Base-by-base conservation (phyloP, 441 rosid species). In the Arabidopsis hybrid region DNA sequence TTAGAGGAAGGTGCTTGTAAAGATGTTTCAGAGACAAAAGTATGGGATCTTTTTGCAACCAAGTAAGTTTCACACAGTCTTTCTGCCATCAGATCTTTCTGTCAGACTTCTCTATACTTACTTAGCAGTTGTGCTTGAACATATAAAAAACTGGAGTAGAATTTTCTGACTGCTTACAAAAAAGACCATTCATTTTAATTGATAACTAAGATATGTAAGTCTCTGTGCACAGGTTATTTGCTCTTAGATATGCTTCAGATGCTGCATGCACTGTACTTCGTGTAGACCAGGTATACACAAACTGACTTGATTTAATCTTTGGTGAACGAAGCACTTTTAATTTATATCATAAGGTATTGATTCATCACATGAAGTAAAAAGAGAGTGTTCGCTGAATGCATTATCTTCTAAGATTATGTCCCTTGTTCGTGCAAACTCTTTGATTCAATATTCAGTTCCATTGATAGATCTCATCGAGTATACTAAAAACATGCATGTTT, bases 241-340 rank as follows among this genome's bases (percentile, higher is more conserved):
- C 99, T 66, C 98, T 96, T 39, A 94, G 89, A 78, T 96, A 85
- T 72, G 95, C 99, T 74, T 90, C 99, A 12, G 98, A 92, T 80
- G 99, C 99, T 80, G 96, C 93, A 65, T 91, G 98, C 87, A 94
- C 99, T 14, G 99, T 96, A 14, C 84, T 94, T 80, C 91, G 99
- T 36, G 99, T 96, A 43, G 99, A 96, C 81, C 98, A 92, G 99
- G 99, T 92, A 71, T 77, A 38, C 21, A 55, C 47, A 55, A 46
- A 62, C 34, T 3, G 9, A 45, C 77, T 31, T 73, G 42, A 14
- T 18, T 32, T 5, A 43, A 1, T 59, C 38, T 46, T 65, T 46
- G 43, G 57, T 56, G 13, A 57, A 49, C 10, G 2, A 57, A 66
- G 4, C 58, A 65, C 40, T 16, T 42, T 45, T 21, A 8, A 36